Evolutionary conservation across 495 filamentous ascomycete species (phyloP).

Genomic region (Penicillium coprophilum): DNA sequence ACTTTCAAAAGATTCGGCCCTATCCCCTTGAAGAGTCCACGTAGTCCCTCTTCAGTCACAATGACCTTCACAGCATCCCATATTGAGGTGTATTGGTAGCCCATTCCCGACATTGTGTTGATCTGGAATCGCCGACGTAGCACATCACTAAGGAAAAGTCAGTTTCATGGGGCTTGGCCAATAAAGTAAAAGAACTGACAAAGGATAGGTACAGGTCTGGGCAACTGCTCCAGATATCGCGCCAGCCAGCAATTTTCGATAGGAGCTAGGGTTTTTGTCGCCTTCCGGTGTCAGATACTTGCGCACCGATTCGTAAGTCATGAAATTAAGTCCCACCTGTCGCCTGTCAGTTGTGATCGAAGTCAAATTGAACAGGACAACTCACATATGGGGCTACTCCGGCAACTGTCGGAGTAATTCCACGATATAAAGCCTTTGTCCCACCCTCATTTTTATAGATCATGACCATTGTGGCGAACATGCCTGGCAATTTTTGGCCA

Average conservation of each 20-base stretch:
- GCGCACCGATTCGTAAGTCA: slow-evolving; percentile 89
- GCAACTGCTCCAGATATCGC: slow-evolving; percentile 94
- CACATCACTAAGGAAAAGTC: slow-evolving; percentile 65
- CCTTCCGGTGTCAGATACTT: slow-evolving; percentile 85
- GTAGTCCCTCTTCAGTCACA: slow-evolving; percentile 70
- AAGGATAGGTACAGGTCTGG: slow-evolving; percentile 97
- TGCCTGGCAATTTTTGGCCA: slow-evolving; percentile 74
- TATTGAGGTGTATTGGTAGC: slow-evolving; percentile 88
- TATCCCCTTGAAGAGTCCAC: slow-evolving; percentile 88
- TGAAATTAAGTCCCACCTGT: slow-evolving; percentile 95
- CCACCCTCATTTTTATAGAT: slow-evolving; percentile 96
- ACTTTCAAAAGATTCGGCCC: slow-evolving; percentile 95
- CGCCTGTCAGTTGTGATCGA: slow-evolving; percentile 1
- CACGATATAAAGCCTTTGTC: slow-evolving; percentile 78
- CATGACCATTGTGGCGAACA: slow-evolving; percentile 77
- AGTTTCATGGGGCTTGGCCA: slow-evolving; percentile 1
- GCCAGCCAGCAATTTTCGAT: slow-evolving; percentile 82
- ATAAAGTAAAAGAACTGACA: slow-evolving; percentile 57
- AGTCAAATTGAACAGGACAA: slow-evolving; percentile 27
- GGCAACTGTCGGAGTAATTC: slow-evolving; percentile 88
- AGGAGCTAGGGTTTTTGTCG: slow-evolving; percentile 73
- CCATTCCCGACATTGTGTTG: slow-evolving; percentile 99
- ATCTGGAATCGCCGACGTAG: slow-evolving; percentile 96
- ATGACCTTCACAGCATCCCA: slow-evolving; percentile 82
- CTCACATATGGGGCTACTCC: slow-evolving; percentile 94